Evolutionary conservation across 108 stramenopile species (phyloP), one percentile per base, ranked within the genome.

Genomic region (Pseudonitzschia multiseries): DNA sequence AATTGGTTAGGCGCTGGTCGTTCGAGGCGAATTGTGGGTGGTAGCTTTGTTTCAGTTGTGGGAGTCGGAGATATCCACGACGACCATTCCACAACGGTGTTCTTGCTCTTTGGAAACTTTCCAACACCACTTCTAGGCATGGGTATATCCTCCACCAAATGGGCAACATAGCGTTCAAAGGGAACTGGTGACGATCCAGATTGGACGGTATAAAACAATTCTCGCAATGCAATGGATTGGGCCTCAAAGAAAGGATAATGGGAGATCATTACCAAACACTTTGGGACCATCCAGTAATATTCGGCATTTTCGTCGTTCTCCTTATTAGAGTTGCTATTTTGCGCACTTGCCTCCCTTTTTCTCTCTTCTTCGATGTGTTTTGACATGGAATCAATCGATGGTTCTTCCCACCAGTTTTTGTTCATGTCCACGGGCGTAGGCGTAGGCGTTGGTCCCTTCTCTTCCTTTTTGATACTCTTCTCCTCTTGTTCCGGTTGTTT

Each of bases 111-210:
- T 0, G n/a, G 65, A 46, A 26, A 53, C 65, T 8, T 72, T 29
- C 8, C 36, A n/a, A 61, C 65, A 78, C 65, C 66, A 59, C 20
- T 72, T 54, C 77, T 57, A 6, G 96, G 96, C 17, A 97, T 78
- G 20, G 96, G 94, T 31, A 93, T 68, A 65, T 97, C 94, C 27
- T 78, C 61, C 12, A 89, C 76, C 75, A 97, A 92, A 70, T 95
- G 94, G 42, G 86, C 84, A 71, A 97, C 83, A 68, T 89, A 93
- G 2, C 96, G 83, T 82, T 97, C 96, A 21, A 97, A 71, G 18
- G 96, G 96, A 21, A 94, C 73, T 12, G 93, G 92, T 2, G 77
- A 78, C 0, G 32, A 17, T 41, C 67, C 71, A 26, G 93, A 73
- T 63, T 78, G 71, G 40, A 80, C 74, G 32, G 95, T 84, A 13